phyloP scores from a whole-genome alignment of 2,329 filamentous ascomycete species.

The Colletotrichum salicis region DNA sequence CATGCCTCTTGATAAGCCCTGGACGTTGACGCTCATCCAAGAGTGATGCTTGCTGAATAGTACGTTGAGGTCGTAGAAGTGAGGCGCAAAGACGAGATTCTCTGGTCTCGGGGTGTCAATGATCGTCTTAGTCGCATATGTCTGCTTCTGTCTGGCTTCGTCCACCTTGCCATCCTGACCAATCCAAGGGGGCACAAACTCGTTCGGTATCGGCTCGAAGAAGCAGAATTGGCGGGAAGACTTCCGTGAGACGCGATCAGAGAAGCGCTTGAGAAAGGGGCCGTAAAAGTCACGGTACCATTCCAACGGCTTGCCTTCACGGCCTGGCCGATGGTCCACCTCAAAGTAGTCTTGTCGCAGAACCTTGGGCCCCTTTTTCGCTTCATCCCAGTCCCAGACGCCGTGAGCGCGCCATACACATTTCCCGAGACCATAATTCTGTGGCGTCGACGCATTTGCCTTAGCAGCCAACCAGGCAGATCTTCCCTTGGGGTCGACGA shows the following conservation, averaged over 20 bases:
- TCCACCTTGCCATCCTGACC: slow-evolving; percentile 23
- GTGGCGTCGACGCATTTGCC: slow-evolving; percentile 24
- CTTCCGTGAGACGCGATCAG: slow-evolving; percentile 46
- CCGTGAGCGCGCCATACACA: slow-evolving; percentile 54
- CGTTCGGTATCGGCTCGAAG: slow-evolving; percentile 54
- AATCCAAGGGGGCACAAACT: slow-evolving; percentile 52
- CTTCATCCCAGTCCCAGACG: slow-evolving; percentile 49
- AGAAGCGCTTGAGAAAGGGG: slow-evolving; percentile 51
- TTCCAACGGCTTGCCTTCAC: slow-evolving; percentile 48
- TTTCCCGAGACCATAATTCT: slow-evolving; percentile 44
- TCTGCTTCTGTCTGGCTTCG: slow-evolving; percentile 26
- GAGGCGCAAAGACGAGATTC: slow-evolving; percentile 53
- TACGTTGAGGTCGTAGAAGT: slow-evolving; percentile 56
- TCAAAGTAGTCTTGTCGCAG: slow-evolving; percentile 49
- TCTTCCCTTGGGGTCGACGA: slow-evolving; percentile 49
- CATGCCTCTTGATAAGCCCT: slow-evolving; percentile 51
- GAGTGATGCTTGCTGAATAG: slow-evolving; percentile 49
- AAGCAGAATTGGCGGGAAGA: slow-evolving; percentile 46
- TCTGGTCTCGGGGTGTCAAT: slow-evolving; percentile 42
- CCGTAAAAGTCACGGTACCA: slow-evolving; percentile 56
- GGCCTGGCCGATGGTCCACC: slow-evolving; percentile 49
- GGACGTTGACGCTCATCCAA: slow-evolving; percentile 53
- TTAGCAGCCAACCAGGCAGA: slow-evolving; percentile 46
- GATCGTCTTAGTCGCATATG: slow-evolving; percentile 43
- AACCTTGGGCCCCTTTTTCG: slow-evolving; percentile 42